phyloP scores from a whole-genome alignment of 768 basidiomycete genomes.

The Lactifluus volemus region DNA sequence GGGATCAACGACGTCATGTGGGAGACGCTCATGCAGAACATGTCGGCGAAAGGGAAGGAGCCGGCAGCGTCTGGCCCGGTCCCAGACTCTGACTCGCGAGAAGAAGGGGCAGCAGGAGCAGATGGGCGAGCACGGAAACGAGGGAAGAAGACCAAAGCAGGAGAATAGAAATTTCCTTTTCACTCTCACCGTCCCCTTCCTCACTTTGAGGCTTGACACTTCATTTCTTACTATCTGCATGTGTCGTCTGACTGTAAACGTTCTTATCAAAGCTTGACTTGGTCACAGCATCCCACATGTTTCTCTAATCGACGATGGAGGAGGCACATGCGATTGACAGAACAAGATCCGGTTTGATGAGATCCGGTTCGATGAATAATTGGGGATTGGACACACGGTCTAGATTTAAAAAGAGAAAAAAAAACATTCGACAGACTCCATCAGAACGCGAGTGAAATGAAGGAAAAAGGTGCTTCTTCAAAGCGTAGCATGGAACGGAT shows the following conservation, averaged over 20 bases:
- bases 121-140: conserved; percentile 13
- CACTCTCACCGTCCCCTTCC: too few species aligned
- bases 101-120: not conserved
- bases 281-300: not conserved
- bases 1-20: conserved; percentile 93
- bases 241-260: not conserved
- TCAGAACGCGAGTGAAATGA: not conserved
- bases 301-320: not conserved
- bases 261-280: not conserved
- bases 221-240: not conserved
- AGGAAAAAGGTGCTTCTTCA: not conserved
- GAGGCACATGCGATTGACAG: not conserved
- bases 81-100: conserved; percentile 9
- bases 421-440: not conserved
- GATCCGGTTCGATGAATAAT: too few species aligned
- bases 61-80: conserved; percentile 9
- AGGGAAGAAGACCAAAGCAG: conserved; percentile 13
- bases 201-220: not conserved
- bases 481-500: not conserved
- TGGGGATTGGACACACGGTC: not conserved
- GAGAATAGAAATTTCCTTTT: not conserved
- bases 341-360: conserved; percentile 3
- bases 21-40: conserved; percentile 68
- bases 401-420: not conserved
- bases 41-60: conserved; percentile 34